Conservation (phyloP, 106 monocot genomes). For the Xerophyta viscosa region DNA sequence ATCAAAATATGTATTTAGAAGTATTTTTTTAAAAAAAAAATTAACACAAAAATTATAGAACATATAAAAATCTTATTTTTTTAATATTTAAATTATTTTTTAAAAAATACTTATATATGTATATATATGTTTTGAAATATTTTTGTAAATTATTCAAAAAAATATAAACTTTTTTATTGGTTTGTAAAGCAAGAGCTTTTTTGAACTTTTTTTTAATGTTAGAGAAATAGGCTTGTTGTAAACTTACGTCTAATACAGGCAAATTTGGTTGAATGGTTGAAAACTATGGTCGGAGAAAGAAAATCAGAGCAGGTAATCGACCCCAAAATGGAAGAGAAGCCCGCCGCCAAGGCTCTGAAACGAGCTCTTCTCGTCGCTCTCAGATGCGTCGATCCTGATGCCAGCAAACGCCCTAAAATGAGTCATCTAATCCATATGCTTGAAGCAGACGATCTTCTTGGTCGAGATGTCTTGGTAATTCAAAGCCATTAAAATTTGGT, state of each 20-base stretch:
- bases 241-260: conserved; percentile 38
- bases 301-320: conserved; percentile 66
- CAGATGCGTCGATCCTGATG: conserved; percentile 84
- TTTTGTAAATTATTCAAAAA: no score
- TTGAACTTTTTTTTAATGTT: no score
- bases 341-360: conserved; percentile 72
- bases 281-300: conserved; percentile 61
- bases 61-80: no score
- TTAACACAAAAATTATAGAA: no score
- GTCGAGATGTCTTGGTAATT: conserved; percentile 39
- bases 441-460: conserved; percentile 53
- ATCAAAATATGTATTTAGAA: no score
- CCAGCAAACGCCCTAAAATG: conserved; percentile 69
- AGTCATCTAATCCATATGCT: conserved; percentile 85
- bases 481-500: no score
- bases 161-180: not conserved
- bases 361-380: conserved; percentile 75
- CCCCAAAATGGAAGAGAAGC: conserved; percentile 57
- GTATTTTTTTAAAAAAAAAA: no score
- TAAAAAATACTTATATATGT: no score
- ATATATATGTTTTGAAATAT: no score
- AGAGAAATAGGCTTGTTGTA: no score
- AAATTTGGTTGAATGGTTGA: conserved; percentile 82
- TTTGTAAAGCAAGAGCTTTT: not conserved
- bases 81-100: no score